These are phyloP conservation scores for Seiridium unicorne DNA, from an alignment of 2,329 filamentous ascomycete genomes.

Conservation along the genomic window DNA sequence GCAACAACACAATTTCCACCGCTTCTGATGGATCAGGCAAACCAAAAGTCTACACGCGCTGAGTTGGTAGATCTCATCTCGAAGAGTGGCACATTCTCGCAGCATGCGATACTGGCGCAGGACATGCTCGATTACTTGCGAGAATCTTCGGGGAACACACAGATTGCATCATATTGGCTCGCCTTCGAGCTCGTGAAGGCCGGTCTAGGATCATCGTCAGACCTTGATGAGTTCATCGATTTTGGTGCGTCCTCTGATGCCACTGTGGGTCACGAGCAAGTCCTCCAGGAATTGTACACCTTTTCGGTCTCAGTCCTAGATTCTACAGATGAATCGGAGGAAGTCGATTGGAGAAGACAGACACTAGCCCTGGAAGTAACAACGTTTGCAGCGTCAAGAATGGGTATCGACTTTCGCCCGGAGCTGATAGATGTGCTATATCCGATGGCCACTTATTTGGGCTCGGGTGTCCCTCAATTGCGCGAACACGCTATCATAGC, in stretches of 20 bases:
- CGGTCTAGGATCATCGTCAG: conserved; percentile 46
- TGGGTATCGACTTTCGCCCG: conserved; percentile 68
- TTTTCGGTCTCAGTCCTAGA: conserved; percentile 64
- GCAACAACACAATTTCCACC: conserved; percentile 49
- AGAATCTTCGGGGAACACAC: conserved; percentile 53
- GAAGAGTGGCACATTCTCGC: conserved; percentile 54
- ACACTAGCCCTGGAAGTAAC: conserved; percentile 80
- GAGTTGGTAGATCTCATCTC: conserved; percentile 58
- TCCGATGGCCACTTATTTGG: conserved; percentile 84
- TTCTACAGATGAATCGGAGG: conserved; percentile 46
- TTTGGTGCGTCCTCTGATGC: conserved; percentile 38
- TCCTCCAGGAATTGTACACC: conserved; percentile 66
- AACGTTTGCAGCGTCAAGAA: conserved; percentile 69
- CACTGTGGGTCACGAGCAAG: conserved; percentile 40
- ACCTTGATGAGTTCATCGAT: conserved; percentile 67
- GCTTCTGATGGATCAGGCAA: conserved; percentile 62
- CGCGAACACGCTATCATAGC: conserved; percentile 80
- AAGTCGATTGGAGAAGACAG: conserved; percentile 68
- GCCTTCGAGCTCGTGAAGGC: conserved; percentile 69
- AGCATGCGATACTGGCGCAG: conserved; percentile 59
- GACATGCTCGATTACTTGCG: conserved; percentile 65
- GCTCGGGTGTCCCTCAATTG: conserved; percentile 65
- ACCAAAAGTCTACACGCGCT: conserved; percentile 60
- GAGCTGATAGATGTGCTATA: conserved; percentile 92
- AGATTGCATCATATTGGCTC: conserved; percentile 77